Evolutionary conservation across 1,284 basidiomycete species (phyloP).

Genomic region (Melampsora americana): DNA sequence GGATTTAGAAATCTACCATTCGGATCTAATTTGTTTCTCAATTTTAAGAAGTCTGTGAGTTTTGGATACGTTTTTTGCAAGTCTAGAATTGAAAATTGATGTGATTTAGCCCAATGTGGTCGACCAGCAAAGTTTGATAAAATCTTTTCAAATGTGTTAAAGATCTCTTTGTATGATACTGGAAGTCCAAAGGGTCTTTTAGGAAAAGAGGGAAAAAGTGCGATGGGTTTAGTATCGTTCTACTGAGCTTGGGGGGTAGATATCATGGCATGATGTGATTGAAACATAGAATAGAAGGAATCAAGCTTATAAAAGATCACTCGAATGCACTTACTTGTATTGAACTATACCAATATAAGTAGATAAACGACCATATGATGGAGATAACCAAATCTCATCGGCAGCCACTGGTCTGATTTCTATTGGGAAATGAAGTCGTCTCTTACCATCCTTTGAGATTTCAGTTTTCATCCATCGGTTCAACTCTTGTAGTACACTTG

Average conservation of each 20-base stretch:
- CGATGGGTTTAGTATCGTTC: background rate
- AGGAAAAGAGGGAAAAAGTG: background rate
- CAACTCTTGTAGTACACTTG: constrained; percentile 69
- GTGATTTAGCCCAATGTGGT: constrained; percentile 97
- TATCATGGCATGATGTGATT: too few species aligned
- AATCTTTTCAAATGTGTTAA: constrained; percentile 74
- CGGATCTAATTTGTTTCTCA: constrained; percentile 74
- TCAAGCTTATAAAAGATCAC: too few species aligned
- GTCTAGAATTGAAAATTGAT: constrained; percentile 67
- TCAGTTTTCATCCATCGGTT: constrained; percentile 72
- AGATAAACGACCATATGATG: constrained; percentile 72
- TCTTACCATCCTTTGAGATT: constrained; percentile 65
- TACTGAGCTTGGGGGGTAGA: too few species aligned
- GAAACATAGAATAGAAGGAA: too few species aligned
- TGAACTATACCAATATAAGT: constrained; percentile 96
- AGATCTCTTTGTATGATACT: constrained; percentile 79
- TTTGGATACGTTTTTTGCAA: constrained; percentile 73
- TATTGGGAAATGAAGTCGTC: constrained; percentile 85
- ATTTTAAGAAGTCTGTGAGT: constrained; percentile 73
- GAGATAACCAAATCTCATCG: constrained; percentile 93
- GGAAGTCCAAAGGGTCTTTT: constrained; percentile 80
- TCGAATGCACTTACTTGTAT: constrained; percentile 69
- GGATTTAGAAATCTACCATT: constrained; percentile 66
- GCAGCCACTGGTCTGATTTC: constrained; percentile 84
- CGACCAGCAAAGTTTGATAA: constrained; percentile 71